These are phyloP conservation scores for Drosera capensis DNA, from an alignment of 148 eudicot species.

Conservation along the genomic window DNA sequence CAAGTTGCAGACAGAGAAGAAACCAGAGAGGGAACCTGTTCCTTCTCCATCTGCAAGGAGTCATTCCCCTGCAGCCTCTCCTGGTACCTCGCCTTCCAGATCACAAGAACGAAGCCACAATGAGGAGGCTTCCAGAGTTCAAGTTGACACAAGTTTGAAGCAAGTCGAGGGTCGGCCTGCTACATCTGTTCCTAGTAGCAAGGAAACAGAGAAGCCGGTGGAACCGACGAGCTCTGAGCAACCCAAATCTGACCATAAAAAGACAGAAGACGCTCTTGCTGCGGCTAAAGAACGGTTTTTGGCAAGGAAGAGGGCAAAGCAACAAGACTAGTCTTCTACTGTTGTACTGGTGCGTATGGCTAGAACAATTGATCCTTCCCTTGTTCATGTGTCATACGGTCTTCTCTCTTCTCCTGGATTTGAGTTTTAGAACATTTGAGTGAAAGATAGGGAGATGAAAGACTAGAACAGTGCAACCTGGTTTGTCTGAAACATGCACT, in stretches of 20 bases:
- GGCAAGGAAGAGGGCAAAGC: constrained; percentile 74
- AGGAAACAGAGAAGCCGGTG: constrained; percentile 9
- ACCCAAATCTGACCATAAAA: constrained; percentile 51
- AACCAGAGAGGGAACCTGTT: constrained; percentile 13
- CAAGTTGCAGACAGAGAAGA: constrained; percentile 11
- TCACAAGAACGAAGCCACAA: constrained; percentile 7
- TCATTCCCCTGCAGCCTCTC: constrained; percentile 13
- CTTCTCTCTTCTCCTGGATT: too few species aligned
- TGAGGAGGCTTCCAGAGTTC: constrained; percentile 16
- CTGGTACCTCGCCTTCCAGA: constrained; percentile 12
- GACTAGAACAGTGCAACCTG: too few species aligned
- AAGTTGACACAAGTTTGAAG: constrained; percentile 12
- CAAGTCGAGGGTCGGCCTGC: constrained; percentile 10
- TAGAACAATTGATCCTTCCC: not conserved
- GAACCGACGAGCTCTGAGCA: constrained; percentile 22
- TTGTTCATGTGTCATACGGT: not conserved
- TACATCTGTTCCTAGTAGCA: constrained; percentile 8
- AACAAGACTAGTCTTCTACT: constrained; percentile 6
- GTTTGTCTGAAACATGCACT: too few species aligned
- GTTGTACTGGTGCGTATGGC: too few species aligned
- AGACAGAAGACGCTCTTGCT: constrained; percentile 57
- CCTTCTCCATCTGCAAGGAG: constrained; percentile 12
- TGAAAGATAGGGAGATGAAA: too few species aligned
- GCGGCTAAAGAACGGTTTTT: constrained; percentile 78
- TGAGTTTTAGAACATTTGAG: too few species aligned